phyloP scores from a whole-genome alignment of 495 filamentous ascomycete species.

The Neurospora sp. region DNA sequence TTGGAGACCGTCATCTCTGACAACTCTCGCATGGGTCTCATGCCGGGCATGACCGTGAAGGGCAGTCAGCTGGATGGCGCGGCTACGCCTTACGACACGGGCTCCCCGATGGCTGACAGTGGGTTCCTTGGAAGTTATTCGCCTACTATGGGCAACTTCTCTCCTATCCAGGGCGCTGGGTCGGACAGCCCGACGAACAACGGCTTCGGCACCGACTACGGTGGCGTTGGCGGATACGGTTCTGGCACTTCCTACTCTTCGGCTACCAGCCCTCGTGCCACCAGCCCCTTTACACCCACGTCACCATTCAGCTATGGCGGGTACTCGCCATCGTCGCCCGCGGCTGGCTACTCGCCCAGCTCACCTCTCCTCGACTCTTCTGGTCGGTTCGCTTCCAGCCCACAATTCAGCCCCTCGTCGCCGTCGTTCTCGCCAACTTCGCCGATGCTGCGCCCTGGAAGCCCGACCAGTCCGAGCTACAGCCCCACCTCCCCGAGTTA shows the following conservation, averaged over 20 bases:
- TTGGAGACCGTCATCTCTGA: conserved; percentile 88
- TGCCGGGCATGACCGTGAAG: conserved; percentile 64
- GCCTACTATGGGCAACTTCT: conserved; percentile 80
- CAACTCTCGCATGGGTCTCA: conserved; percentile 69
- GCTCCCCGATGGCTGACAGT: conserved; percentile 75
- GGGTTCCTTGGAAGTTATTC: conserved; percentile 49
- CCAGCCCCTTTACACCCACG: conserved; percentile 70
- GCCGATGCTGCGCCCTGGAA: conserved; percentile 51
- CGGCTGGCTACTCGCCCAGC: conserved; percentile 63
- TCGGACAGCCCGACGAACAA: conserved; percentile 53
- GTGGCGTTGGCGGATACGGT: conserved; percentile 24
- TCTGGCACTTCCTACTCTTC: conserved; percentile 49
- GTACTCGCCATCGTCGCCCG: conserved; percentile 56
- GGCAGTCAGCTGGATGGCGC: conserved; percentile 68
- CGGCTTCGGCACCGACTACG: conserved; percentile 55
- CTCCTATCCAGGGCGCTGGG: conserved; percentile 70
- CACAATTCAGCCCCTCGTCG: conserved; percentile 61
- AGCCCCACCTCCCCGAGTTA: conserved; percentile 79
- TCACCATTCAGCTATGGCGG: conserved; percentile 55
- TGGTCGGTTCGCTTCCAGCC: conserved; percentile 57
- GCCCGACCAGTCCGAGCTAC: conserved; percentile 56
- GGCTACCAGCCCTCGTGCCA: conserved; percentile 60
- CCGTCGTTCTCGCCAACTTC: conserved; percentile 81
- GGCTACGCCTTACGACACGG: conserved; percentile 88
- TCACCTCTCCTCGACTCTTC: conserved; percentile 52